These are phyloP conservation scores for Gentiana straminea DNA, from an alignment of 257 asterid genomes.

Conservation along the genomic window DNA sequence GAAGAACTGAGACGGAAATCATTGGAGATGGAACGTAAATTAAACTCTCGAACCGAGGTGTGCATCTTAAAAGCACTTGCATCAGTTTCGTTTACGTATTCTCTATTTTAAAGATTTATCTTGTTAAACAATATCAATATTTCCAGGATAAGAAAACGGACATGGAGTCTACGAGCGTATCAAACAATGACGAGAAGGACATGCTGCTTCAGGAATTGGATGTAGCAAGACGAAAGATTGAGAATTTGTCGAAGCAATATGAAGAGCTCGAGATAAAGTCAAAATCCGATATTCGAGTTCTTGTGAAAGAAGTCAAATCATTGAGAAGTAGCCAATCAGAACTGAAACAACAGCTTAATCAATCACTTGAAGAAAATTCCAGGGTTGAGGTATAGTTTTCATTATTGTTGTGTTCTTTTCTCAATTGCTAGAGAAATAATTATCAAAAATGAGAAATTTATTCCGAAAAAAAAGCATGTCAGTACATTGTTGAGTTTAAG, in stretches of 20 bases:
- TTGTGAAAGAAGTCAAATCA: conserved; percentile 86
- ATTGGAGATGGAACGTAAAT: conserved; percentile 75
- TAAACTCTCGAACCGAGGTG: conserved; percentile 60
- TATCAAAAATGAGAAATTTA: too few relatives aligned
- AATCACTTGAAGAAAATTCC: conserved; percentile 41
- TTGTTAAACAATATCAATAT: conserved; percentile 7
- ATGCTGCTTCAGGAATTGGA: conserved; percentile 45
- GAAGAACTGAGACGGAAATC: conserved; percentile 82
- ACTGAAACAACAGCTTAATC: conserved; percentile 53
- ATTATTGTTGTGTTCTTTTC: background rate
- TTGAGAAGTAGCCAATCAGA: conserved; percentile 69
- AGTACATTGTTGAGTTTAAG: too few relatives aligned
- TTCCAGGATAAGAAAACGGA: conserved; percentile 35
- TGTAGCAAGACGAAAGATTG: conserved; percentile 42
- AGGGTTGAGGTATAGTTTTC: conserved; percentile 46
- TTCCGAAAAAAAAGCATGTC: too few relatives aligned
- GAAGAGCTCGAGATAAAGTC: conserved; percentile 71
- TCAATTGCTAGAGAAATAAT: background rate
- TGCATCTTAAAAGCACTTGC: conserved; percentile 13
- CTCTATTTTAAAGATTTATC: conserved; percentile 11
- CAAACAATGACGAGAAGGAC: conserved; percentile 35
- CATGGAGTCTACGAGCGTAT: conserved; percentile 18
- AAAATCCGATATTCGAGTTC: conserved; percentile 80
- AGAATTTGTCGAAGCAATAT: conserved; percentile 51
- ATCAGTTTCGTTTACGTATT: conserved; percentile 7